Evolutionary conservation across 306 rosid genomes (phyloP), one percentile per base, ranked within the genome.

Genomic region (Vigna nakashimae): DNA sequence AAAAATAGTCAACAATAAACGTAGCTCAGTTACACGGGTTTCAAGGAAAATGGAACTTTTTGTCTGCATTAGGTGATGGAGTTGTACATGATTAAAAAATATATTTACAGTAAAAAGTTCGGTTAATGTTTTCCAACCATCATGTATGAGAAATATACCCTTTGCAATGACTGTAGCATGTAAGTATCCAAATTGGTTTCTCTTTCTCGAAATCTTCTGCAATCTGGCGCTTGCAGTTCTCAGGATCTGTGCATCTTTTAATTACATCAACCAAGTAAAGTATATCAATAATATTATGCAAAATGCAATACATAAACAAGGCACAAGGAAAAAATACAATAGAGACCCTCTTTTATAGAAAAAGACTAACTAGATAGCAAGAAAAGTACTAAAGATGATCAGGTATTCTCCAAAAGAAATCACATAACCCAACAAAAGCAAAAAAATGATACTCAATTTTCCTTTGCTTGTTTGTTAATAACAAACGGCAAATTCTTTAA

Each of bases 111-210:
- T 34, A 48, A 65, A 70, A 80, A 66, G 32, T 57, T 64, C 46
- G 49, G 67, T 57, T 22, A 60, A 40, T 64, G 63, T 58, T 60
- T 55, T 42, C 73, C 58, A 52, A 59, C 46, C 52, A 67, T n/a
- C 28, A 42, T 42, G 49, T 15, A 24, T 62, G 24, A 57, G 49
- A 56, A 38, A 65, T 53, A 77, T 90, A 91, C 98, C 88, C 83
- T 89, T 68, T 90, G 83, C 66, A 66, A 86, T 95, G 98, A 84
- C 90, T 74, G 14, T 92, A 95, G 91, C 98, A 92, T 1, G 97
- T 91, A 73, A 95, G 92, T 79, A 83, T 88, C 98, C 98, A 95
- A 62, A 92, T 82, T 13, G 98, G 98, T 70, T 83, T 89, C 89
- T 92, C 98, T 3, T 76, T 75, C 80, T 88, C 77, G 71, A 90